A percentile compares a stretch with the other conserved stretches of the same genome.
phyloP scores from a whole-genome alignment of 2,329 filamentous ascomycete genomes.

The Aspergillus puulaauensis region DNA sequence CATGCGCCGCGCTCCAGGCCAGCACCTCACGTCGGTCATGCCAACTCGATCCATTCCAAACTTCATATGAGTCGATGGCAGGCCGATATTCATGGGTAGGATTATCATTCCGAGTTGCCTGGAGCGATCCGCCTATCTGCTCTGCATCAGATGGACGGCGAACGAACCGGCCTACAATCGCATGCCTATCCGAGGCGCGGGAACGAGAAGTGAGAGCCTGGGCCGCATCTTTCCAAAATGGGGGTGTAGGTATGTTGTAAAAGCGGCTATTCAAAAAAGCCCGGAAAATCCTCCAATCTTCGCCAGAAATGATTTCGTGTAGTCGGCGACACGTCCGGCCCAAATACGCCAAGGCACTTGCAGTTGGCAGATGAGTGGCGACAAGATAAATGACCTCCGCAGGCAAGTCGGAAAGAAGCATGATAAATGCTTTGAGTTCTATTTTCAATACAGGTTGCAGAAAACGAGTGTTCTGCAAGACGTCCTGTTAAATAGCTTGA shows the following conservation, averaged over 20 bases:
- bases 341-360: constrained; percentile 45
- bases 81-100: constrained; percentile 58
- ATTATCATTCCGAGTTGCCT: constrained; percentile 47
- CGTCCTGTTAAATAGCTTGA: background rate
- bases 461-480: background rate
- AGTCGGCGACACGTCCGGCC: constrained; percentile 48
- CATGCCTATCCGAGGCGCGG: constrained; percentile 57
- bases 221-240: constrained; percentile 51
- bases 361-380: constrained; percentile 44
- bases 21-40: constrained; percentile 55
- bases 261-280: constrained; percentile 51
- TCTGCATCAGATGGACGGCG: constrained; percentile 45
- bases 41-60: constrained; percentile 49
- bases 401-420: constrained; percentile 39
- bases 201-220: constrained; percentile 57
- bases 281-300: constrained; percentile 49
- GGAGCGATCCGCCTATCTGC: constrained; percentile 30
- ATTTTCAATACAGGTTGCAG: background rate
- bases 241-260: constrained; percentile 43
- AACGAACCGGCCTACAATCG: constrained; percentile 55
- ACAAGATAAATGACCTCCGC: constrained; percentile 46
- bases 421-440: constrained; percentile 10
- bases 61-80: constrained; percentile 58
- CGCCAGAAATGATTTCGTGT: constrained; percentile 45
- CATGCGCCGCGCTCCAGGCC: constrained; percentile 61